Evolutionary conservation across 306 rosid species (phyloP), one percentile per base, ranked within the genome.

Genomic region (Neltuma alba): DNA sequence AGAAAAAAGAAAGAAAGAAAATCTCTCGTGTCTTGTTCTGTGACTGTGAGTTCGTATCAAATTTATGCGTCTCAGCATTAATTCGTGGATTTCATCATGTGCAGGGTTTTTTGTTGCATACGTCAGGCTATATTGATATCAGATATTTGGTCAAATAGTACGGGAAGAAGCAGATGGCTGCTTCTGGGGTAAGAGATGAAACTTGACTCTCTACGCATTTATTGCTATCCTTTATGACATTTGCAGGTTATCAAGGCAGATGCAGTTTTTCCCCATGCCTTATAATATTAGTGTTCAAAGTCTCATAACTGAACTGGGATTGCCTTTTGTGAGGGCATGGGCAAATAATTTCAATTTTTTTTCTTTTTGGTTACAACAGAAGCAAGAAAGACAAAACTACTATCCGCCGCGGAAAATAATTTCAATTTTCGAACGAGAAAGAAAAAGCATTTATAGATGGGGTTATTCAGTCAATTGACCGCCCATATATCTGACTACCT

Each of bases 131-230:
- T 64, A 42, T 36, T 42, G 27, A 44, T 16, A 50, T 44, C 28
- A 63, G 54, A 36, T 80, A 80, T 58, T 82, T 80, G 20, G 62
- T 54, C 37, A 65, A 47, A 44, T 76, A 74, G 60, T 31, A 83
- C 57, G n/a, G 40, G 47, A 48, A 54, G 20, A 79, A 37, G 70
- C 64, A 85, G 79, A 92, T 92, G 97, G 88, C 94, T 70, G 80
- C 86, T 77, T 85, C 90, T 63, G 80, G 80, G 87, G 92, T 86
- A 83, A 85, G 91, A 80, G 72, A 72, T 55, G 75, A 70, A 83
- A 72, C 21, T 41, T 10, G 16, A 68, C 21, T 21, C 54, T 28
- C 2, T 11, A 40, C n/a, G 25, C 27, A 38, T 67, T 75, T 30
- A 30, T 52, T 52, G 6, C 20, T 47, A 61, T 18, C 20, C 13